These are phyloP conservation scores for Gastrodia elata DNA, from an alignment of 106 monocot genomes.

Conservation along the genomic window DNA sequence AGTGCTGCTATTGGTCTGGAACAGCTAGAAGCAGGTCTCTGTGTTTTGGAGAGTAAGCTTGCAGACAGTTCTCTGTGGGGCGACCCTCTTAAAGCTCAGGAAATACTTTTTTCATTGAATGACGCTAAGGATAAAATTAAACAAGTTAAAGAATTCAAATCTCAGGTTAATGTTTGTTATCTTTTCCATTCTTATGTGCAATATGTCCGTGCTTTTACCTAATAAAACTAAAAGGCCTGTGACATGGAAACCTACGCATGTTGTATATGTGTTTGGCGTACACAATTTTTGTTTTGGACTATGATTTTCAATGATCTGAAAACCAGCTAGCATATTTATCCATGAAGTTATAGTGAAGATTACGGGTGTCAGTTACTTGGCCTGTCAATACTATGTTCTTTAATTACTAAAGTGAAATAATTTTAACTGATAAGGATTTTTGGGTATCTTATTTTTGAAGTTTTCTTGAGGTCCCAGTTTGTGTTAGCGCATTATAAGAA, in stretches of 20 bases:
- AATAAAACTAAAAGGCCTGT: not conserved
- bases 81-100: slow-evolving; percentile 75
- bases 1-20: slow-evolving; percentile 67
- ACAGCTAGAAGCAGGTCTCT: slow-evolving; percentile 56
- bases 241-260: not conserved
- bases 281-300: not conserved
- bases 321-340: not conserved
- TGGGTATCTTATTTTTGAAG: not conserved
- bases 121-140: slow-evolving; percentile 93
- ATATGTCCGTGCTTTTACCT: not conserved
- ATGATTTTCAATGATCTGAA: not conserved
- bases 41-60: slow-evolving; percentile 67
- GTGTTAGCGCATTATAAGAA: not conserved
- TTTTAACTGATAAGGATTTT: not conserved
- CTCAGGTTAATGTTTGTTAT: slow-evolving; percentile 39
- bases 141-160: slow-evolving; percentile 67
- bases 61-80: slow-evolving; percentile 90
- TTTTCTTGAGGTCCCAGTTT: not conserved
- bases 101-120: slow-evolving; percentile 69
- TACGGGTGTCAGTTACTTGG: not conserved
- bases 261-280: not conserved
- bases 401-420: not conserved
- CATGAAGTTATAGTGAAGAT: not conserved
- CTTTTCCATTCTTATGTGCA: not conserved
- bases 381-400: not conserved